Evolutionary conservation across 768 basidiomycete genomes (phyloP), one percentile per base, ranked within the genome.

Genomic region (Naganishia onofrii): DNA sequence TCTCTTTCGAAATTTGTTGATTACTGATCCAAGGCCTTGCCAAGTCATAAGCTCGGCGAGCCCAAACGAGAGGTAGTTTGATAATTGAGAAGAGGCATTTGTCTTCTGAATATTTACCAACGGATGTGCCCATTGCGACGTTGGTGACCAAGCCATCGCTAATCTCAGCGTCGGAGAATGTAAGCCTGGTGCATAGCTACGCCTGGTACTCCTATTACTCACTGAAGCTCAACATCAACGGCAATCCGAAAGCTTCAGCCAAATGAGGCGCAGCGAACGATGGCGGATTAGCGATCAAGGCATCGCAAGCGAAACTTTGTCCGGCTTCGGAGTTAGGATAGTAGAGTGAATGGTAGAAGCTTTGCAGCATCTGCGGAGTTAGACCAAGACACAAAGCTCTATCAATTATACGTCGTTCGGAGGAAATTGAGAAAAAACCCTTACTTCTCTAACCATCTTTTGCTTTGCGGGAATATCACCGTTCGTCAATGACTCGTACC

Each of bases 91-190:
- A 66, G 85, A 83, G 2, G 86, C 86, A 70, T 88, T 88, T 6
- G 85, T 84, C 12, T 81, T 76, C 42, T 83, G 83, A 78, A 88
- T 84, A 69, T 85, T 86, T 68, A 88, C 88, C 21, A 89, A 82
- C 3, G 88, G 88, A 76, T 89, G 88, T 0, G 86, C 83, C 74
- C 88, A 89, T 13, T 83, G 77, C 0, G 82, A 82, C 0, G 85
- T 87, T 0, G 86, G 84, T 57, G 83, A 84, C 87, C 87, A 89
- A 42, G 88, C 87, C 88, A 89, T 89, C 7, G 87, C 87, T 88
- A 70, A 44, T 26, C 68, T 31, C 28, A 67, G 73, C 48, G 21
- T 54, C 55, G 57, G 54, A 19, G 38, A 51, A 51, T 26, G 48
- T 51, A n/a, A 51, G 48, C 23, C 23, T 46, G 28, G 29, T 29